A percentile compares a stretch with the other conserved stretches of the same genome.
Conservation (phyloP, 768 basidiomycete species). For the Leccinum disarticulatum region DNA sequence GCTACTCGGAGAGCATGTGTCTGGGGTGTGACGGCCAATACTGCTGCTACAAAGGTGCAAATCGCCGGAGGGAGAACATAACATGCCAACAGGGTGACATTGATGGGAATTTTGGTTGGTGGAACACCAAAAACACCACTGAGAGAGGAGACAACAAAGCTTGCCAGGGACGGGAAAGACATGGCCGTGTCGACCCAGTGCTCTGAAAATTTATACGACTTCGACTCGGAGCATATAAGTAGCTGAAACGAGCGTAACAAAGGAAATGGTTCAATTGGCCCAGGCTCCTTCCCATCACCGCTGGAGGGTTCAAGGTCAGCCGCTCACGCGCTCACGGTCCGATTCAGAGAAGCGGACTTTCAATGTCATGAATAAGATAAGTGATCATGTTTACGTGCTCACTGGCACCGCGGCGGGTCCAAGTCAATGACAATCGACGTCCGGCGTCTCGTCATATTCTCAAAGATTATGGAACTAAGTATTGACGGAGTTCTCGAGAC, state of each 20-base stretch:
- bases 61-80: constrained; percentile 44
- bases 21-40: constrained; percentile 47
- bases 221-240: neutral
- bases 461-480: too few relatives aligned
- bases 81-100: constrained; percentile 32
- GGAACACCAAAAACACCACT: constrained; percentile 7
- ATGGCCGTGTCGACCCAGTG: neutral
- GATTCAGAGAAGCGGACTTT: too few relatives aligned
- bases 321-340: too few relatives aligned
- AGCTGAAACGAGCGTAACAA: neutral
- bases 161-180: neutral
- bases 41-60: constrained; percentile 47
- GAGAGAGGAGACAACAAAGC: neutral
- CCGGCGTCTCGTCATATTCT: too few relatives aligned
- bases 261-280: neutral
- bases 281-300: too few relatives aligned
- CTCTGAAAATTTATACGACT: neutral
- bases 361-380: too few relatives aligned
- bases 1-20: constrained; percentile 46
- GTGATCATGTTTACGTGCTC: too few relatives aligned
- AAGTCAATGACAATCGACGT: too few relatives aligned
- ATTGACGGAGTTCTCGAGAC: too few relatives aligned
- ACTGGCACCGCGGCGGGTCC: too few relatives aligned
- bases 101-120: constrained; percentile 27
- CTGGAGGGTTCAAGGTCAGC: too few relatives aligned